Conservation (phyloP, 2,329 filamentous ascomycete genomes). For the Juglanconis oblonga region DNA sequence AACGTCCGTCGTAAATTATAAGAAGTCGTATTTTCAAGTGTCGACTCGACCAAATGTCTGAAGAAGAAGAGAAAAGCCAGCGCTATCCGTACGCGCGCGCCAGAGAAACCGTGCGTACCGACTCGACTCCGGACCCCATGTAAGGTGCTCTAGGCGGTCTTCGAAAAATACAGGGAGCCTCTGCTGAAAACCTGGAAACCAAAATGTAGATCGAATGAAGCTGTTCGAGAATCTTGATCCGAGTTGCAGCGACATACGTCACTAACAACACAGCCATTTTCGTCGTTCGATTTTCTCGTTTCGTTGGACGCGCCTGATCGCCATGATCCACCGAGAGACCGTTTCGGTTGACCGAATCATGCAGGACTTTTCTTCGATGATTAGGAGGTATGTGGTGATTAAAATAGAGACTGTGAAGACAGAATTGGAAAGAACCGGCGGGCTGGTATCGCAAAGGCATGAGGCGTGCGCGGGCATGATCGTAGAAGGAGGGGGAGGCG, state of each 20-base stretch:
- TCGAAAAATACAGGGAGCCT: conserved; percentile 5
- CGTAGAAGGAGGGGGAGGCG: conserved; percentile 31
- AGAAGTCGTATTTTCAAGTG: conserved; percentile 20
- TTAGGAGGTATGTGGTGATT: conserved; percentile 44
- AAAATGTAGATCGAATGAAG: conserved; percentile 6
- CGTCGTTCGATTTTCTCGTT: neutral
- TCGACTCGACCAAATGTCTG: conserved; percentile 16
- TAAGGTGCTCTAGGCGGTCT: conserved; percentile 14
- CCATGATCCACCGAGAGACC: conserved; percentile 16
- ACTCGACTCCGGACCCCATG: conserved; percentile 12
- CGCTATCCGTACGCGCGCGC: conserved; percentile 15
- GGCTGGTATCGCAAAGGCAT: conserved; percentile 59
- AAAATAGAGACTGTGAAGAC: conserved; percentile 40
- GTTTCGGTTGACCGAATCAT: conserved; percentile 18
- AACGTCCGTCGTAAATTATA: conserved; percentile 20
- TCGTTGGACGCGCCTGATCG: conserved; percentile 19
- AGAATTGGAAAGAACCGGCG: conserved; percentile 47
- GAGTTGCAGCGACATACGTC: neutral
- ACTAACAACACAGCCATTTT: neutral
- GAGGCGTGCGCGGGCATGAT: conserved; percentile 57
- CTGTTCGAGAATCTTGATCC: conserved; percentile 4
- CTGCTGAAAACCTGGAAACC: conserved; percentile 3
- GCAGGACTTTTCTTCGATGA: conserved; percentile 27
- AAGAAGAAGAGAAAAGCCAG: conserved; percentile 18
- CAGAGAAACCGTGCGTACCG: conserved; percentile 10